Base-by-base conservation (phyloP, 352 stramenopile species). In the Globisporangium lucens region DNA sequence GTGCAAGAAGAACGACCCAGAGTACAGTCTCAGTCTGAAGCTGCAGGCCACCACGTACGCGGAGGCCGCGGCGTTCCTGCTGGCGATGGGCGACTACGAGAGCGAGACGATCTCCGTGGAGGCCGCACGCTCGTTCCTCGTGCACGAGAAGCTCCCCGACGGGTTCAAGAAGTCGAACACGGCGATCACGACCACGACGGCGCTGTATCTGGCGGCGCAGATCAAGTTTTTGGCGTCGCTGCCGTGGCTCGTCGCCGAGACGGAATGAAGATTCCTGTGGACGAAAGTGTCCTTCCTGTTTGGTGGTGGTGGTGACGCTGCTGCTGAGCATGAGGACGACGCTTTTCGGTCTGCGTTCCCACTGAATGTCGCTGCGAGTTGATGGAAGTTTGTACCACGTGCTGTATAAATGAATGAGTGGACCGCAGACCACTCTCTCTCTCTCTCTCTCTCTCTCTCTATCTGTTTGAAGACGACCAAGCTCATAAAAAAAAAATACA, bases 121-220 rank as follows among this genome's bases (percentile, higher is more conserved):
- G 4, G 56, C 79, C 49, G 79, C 78, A n/a, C 69, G 65, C 22
- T 73, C 71, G 27, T 89, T 89, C 61, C 61, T 91, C 38, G 59
- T 79, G 30, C 33, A 86, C 4, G 83, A 91, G 66, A 71, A 75
- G 29, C 77, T 89, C 36, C 80, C 80, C 1, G 61, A 74, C 13
- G 69, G 77, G 66, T 91, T 83, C 38, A 56, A 63, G 33, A 72
- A 69, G 24, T 73, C 80, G 4, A 64, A 72, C 24, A 70, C 63
- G 33, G 62, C 74, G 7, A 75, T 91, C 51, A 81, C 77, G 57
- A 67, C 69, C 17, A 41, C 63, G 35, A 53, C 60, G 12, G 66
- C 69, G 52, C 63, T 87, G 29, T 82, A 72, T 55, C 29, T 87
- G 15, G 72, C 73, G 4, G 61, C 80, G 30, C 68, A 84, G 61